Conservation (phyloP, 2,329 filamentous ascomycete species). For the Apiospora phragmitis region DNA sequence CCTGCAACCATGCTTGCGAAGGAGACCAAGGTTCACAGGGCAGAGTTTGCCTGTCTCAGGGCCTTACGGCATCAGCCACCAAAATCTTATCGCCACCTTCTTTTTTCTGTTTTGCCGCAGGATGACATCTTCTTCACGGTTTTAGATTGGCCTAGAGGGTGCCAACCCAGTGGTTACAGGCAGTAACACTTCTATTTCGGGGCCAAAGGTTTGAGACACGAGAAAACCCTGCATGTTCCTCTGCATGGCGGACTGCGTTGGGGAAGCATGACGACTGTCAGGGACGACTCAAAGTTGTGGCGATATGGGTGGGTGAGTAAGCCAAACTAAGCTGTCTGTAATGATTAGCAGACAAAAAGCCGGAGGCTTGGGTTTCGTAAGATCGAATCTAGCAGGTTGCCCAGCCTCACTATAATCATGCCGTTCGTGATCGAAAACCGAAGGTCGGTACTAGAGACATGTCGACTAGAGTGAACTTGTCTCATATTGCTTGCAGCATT, state of each 20-base stretch:
- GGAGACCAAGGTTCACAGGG: not conserved
- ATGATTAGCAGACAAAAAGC: not conserved
- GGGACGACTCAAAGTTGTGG: not conserved
- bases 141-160: not conserved
- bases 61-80: not conserved
- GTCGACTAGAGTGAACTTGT: no score
- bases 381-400: not conserved
- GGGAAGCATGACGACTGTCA: not conserved
- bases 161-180: not conserved
- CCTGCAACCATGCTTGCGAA: not conserved
- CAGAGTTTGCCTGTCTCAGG: not conserved
- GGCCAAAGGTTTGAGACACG: not conserved
- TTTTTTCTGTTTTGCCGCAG: not conserved
- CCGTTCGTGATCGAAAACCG: not conserved
- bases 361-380: not conserved
- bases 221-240: not conserved
- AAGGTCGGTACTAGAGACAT: not conserved
- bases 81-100: not conserved
- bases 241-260: not conserved
- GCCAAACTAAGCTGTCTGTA: not conserved
- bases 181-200: not conserved
- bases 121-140: not conserved
- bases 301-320: not conserved
- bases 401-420: not conserved
- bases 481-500: not conserved